phyloP scores from a whole-genome alignment of 345 rosid genomes.

The Corchorus capsularis region DNA sequence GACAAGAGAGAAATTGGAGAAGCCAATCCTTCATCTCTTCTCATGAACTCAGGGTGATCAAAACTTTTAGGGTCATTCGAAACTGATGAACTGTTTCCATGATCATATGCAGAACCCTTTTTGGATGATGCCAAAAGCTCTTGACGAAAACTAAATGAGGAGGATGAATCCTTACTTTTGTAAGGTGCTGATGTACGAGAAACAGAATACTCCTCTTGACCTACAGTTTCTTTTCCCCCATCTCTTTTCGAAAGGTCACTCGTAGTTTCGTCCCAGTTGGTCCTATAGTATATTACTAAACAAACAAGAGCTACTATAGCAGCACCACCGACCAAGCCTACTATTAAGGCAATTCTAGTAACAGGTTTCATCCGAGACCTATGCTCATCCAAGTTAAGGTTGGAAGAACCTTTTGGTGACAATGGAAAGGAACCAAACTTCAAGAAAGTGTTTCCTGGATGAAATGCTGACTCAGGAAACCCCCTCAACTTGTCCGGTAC shows the following conservation, averaged over 20 bases:
- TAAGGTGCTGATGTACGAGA: slow-evolving; percentile 43
- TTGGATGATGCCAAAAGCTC: slow-evolving; percentile 33
- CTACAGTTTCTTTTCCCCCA: slow-evolving; percentile 31
- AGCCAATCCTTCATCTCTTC: slow-evolving; percentile 47
- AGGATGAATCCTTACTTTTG: slow-evolving; percentile 39
- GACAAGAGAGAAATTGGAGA: slow-evolving; percentile 56
- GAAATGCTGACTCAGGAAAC: slow-evolving; percentile 83
- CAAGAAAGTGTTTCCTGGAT: slow-evolving; percentile 80
- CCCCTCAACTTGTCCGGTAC: slow-evolving; percentile 62
- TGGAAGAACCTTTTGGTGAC: slow-evolving; percentile 43
- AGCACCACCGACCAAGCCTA: slow-evolving; percentile 57
- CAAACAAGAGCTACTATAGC: slow-evolving; percentile 46
- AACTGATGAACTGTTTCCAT: slow-evolving; percentile 44
- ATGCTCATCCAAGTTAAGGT: slow-evolving; percentile 32
- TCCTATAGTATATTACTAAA: slow-evolving; percentile 40
- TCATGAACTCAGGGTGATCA: slow-evolving; percentile 29
- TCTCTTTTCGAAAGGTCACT: slow-evolving; percentile 35
- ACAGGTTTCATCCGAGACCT: slow-evolving; percentile 44
- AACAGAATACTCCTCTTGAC: slow-evolving; percentile 39
- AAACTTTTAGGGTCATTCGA: slow-evolving; percentile 30
- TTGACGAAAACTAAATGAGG: slow-evolving; percentile 46
- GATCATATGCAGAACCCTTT: slow-evolving; percentile 32
- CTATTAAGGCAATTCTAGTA: slow-evolving; percentile 52
- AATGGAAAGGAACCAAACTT: slow-evolving; percentile 38
- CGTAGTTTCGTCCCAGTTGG: slow-evolving; percentile 27